phyloP scores from a whole-genome alignment of 164 flowering plant genomes.

The Vitis amurensis region DNA sequence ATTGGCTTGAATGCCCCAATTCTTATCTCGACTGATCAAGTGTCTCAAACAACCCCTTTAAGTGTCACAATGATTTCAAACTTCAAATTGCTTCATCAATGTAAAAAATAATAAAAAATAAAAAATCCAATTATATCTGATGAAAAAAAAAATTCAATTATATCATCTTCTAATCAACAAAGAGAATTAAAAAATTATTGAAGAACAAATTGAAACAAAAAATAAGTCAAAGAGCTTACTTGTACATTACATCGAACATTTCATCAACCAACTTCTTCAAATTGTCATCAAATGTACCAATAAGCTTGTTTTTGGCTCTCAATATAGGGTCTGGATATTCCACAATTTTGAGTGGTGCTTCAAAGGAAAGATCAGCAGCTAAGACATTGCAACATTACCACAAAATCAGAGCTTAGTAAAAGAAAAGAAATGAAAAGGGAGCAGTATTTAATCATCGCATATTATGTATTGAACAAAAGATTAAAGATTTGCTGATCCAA shows the following conservation, averaged over 20 bases:
- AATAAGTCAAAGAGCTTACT: constrained; percentile 38
- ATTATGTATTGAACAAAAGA: too few species aligned
- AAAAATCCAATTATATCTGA: too few species aligned
- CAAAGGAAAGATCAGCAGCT: constrained; percentile 74
- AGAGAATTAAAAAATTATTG: not conserved
- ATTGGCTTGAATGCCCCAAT: too few species aligned
- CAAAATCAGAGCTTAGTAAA: not conserved
- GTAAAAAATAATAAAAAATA: too few species aligned
- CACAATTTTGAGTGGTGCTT: constrained; percentile 71
- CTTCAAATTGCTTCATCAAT: too few species aligned
- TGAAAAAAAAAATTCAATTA: not conserved
- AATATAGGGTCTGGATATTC: constrained; percentile 86
- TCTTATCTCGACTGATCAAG: too few species aligned
- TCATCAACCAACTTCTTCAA: constrained; percentile 77
- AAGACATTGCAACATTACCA: constrained; percentile 10
- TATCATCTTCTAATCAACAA: not conserved
- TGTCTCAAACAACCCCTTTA: too few species aligned
- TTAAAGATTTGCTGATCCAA: too few species aligned
- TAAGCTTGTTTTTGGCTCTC: constrained; percentile 73
- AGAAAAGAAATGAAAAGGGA: not conserved
- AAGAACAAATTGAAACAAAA: not conserved
- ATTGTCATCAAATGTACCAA: constrained; percentile 68
- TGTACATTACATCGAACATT: constrained; percentile 98
- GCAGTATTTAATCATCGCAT: too few species aligned
- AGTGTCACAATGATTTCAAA: too few species aligned